Evolutionary conservation across 169 alveolate species (phyloP), one percentile per base, ranked within the genome.

Genomic region (Theileria annulata): DNA sequence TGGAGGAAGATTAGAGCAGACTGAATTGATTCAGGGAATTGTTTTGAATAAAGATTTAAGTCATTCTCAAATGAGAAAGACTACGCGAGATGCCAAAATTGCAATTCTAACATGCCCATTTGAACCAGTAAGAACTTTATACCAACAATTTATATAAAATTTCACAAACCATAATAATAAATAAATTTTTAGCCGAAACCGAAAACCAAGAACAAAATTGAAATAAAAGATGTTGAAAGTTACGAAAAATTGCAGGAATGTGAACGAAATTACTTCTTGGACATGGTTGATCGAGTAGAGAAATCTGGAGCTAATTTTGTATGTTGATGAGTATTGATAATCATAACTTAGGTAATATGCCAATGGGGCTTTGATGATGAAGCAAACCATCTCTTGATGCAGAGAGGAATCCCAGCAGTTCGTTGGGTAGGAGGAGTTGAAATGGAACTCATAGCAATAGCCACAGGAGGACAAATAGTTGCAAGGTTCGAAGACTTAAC

Each of bases 351-450:
- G 93, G 99, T 96, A 19, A 95, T 98, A 42, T 98, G 99, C 79
- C 99, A 98, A 88, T 98, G 99, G 99, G 99, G 99, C 33, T 98
- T 98, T 79, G 99, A 98, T 89, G 99, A 98, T 87, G 99, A 98
- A 90, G 99, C 99, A 6, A 96, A 96, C 87, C 97, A 97, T 77
- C 71, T 96, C 69, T 90, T 96, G 49, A 77, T 91, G 71, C 91
- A 80, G 86, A 93, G 93, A 93, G 88, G 92, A 28, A 88, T 95
- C 1, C 99, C 99, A 21, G 98, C 99, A 17, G 98, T 98, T 23
- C 93, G 99, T 84, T 98, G 99, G 99, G 99, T 98, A 17, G 99
- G 99, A 10, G 99, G 99, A 15, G 98, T 97, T 9, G 99, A 98
- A 91, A 94, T 98, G 86, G 99, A 98, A 88, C 95, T 98, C 73